Conservation (phyloP, 768 basidiomycete species). For the Pulveroboletus sp. region DNA sequence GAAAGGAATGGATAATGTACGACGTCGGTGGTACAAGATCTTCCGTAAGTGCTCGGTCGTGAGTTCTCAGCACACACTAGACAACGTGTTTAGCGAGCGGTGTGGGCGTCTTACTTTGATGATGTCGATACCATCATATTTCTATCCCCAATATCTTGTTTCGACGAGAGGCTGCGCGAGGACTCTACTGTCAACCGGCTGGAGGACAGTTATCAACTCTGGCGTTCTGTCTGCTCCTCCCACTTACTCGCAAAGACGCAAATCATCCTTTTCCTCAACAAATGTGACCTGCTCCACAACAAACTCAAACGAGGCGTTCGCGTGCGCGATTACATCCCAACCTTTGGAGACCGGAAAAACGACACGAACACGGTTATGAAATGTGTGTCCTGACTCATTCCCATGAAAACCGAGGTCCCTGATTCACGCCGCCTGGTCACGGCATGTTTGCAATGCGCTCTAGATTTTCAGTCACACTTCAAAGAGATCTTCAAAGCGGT, state of each 20-base stretch:
- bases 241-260: slow-evolving; percentile 60
- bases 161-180: slow-evolving; percentile 75
- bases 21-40: slow-evolving; percentile 78
- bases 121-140: slow-evolving; percentile 84
- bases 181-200: slow-evolving; percentile 66
- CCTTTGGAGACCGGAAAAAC: slow-evolving; percentile 70
- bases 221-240: slow-evolving; percentile 70
- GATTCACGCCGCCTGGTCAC: slow-evolving; percentile 4
- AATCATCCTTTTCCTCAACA: slow-evolving; percentile 54
- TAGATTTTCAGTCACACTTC: slow-evolving; percentile 80
- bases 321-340: slow-evolving; percentile 67
- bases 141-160: slow-evolving; percentile 68
- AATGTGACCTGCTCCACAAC: slow-evolving; percentile 67
- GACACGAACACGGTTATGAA: slow-evolving; percentile 63
- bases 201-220: slow-evolving; percentile 73
- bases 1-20: slow-evolving; percentile 75
- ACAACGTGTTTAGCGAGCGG: slow-evolving; percentile 47
- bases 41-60: slow-evolving; percentile 39
- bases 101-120: slow-evolving; percentile 81
- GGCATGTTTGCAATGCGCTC: not conserved
- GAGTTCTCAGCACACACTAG: slow-evolving; percentile 1
- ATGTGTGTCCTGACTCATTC: slow-evolving; percentile 46
- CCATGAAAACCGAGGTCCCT: slow-evolving; percentile 2
- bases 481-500: slow-evolving; percentile 62
- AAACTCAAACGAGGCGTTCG: slow-evolving; percentile 66